Conservation (phyloP, 2,329 filamentous ascomycete species). For the Pyricularia sp. region DNA sequence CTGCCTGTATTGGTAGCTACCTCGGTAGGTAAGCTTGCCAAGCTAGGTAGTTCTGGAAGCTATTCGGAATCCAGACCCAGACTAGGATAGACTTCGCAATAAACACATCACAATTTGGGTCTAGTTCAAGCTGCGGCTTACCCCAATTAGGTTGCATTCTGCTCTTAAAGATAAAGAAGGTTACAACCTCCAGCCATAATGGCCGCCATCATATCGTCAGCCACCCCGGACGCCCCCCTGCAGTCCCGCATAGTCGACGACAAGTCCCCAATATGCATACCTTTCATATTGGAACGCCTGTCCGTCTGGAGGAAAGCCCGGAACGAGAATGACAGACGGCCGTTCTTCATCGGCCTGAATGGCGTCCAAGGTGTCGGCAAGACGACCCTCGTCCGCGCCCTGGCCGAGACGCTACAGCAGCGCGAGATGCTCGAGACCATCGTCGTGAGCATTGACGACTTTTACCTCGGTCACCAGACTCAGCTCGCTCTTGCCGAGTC, state of each 20-base stretch:
- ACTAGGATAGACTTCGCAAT: not conserved
- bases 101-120: not conserved
- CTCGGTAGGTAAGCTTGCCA: no score
- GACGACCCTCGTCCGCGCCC: conserved; percentile 65
- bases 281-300: conserved; percentile 55
- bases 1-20: not conserved
- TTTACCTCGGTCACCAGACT: conserved; percentile 64
- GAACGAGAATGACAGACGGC: conserved; percentile 26
- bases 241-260: conserved; percentile 50
- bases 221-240: conserved; percentile 15
- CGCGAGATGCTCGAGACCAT: conserved; percentile 48
- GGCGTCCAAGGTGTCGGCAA: conserved; percentile 89
- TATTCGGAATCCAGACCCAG: not conserved
- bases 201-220: conserved; percentile 3
- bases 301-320: conserved; percentile 25
- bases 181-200: not conserved
- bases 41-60: not conserved
- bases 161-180: no score
- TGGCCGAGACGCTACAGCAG: conserved; percentile 47
- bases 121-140: not conserved
- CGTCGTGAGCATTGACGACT: conserved; percentile 76
- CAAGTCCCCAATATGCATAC: conserved; percentile 64
- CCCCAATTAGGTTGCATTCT: not conserved
- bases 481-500: conserved; percentile 51
- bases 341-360: conserved; percentile 79